Evolutionary conservation across 1,139 yeast genomes (phyloP).

Genomic region (Geotrichum aggregatum): DNA sequence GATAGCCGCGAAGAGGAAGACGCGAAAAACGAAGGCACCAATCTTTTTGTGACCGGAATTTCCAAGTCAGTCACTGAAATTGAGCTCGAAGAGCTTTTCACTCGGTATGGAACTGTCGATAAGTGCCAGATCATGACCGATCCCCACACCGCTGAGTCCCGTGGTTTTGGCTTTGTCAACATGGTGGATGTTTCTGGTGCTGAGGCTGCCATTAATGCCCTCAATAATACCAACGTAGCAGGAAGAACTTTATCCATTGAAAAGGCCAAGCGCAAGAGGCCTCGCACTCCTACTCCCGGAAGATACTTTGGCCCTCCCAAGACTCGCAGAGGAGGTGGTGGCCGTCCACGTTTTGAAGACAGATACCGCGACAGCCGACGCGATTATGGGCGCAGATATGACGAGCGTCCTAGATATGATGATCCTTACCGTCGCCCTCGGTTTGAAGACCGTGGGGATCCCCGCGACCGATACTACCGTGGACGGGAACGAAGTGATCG

Average conservation of each 20-base stretch:
- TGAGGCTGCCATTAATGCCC: conserved; percentile 35
- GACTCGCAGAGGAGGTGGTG: conserved; percentile 26
- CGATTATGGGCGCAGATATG: conserved; percentile 25
- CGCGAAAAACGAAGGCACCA: conserved; percentile 38
- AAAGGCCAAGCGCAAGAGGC: conserved; percentile 40
- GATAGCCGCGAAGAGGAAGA: conserved; percentile 26
- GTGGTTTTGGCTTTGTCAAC: conserved; percentile 42
- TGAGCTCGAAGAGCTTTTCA: conserved; percentile 37
- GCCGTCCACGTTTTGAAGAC: conserved; percentile 27
- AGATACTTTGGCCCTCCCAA: conserved; percentile 42
- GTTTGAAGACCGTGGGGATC: conserved; percentile 31
- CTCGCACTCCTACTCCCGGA: conserved; percentile 43
- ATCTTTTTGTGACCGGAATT: conserved; percentile 41
- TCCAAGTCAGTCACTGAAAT: conserved; percentile 36
- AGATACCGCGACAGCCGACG: conserved; percentile 23
- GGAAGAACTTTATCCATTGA: conserved; percentile 38
- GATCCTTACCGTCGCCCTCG: conserved; percentile 34
- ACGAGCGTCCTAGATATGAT: conserved; percentile 29
- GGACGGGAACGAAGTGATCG: conserved; percentile 30
- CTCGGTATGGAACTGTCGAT: conserved; percentile 37
- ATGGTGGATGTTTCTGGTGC: conserved; percentile 37
- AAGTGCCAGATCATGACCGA: conserved; percentile 40
- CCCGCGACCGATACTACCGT: conserved; percentile 30
- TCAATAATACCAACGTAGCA: conserved; percentile 35
- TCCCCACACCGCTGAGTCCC: conserved; percentile 41